Evolutionary conservation across 1,284 basidiomycete species (phyloP).

Genomic region (Rhodotorula sp.): DNA sequence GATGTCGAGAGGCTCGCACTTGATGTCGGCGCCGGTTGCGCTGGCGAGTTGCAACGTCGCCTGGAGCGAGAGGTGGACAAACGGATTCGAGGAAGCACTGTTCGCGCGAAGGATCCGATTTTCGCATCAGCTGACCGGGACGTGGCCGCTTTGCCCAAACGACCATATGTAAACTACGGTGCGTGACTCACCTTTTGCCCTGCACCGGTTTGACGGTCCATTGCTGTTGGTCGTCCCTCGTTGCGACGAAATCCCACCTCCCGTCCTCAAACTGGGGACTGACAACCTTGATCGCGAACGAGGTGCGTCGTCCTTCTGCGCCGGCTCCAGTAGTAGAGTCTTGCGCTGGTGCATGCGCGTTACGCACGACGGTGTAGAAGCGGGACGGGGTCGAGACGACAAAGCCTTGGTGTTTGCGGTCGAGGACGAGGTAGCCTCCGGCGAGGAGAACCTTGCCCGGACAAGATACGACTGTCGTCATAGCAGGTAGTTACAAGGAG

Average conservation of each 20-base stretch:
- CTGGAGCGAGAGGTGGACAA: slow-evolving; percentile 81
- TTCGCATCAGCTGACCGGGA: not conserved
- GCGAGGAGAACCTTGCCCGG: slow-evolving; percentile 94
- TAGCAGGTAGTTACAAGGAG: not conserved
- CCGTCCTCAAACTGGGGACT: slow-evolving; percentile 88
- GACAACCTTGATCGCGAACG: slow-evolving; percentile 63
- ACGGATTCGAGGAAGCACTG: slow-evolving; percentile 64
- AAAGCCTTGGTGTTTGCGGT: slow-evolving; percentile 73
- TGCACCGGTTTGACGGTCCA: slow-evolving; percentile 19
- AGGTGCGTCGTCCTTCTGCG: not conserved
- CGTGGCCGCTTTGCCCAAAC: not conserved
- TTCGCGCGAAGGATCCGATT: not conserved
- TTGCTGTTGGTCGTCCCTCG: slow-evolving; percentile 20
- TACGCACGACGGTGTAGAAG: slow-evolving; percentile 69
- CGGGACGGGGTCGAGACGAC: slow-evolving; percentile 87
- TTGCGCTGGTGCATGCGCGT: slow-evolving; percentile 1
- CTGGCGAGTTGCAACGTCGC: slow-evolving; percentile 68
- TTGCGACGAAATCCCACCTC: slow-evolving; percentile 70
- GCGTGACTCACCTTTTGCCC: slow-evolving; percentile 22
- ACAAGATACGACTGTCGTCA: slow-evolving; percentile 62
- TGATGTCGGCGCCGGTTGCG: slow-evolving; percentile 22
- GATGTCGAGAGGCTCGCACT: slow-evolving; percentile 61
- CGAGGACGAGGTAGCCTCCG: slow-evolving; percentile 90
- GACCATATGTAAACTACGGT: slow-evolving; percentile 6
- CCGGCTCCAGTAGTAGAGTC: slow-evolving; percentile 37